phyloP scores from a whole-genome alignment of 371 early-diverging fungal genomes.

The Dichotomocladium elegans region DNA sequence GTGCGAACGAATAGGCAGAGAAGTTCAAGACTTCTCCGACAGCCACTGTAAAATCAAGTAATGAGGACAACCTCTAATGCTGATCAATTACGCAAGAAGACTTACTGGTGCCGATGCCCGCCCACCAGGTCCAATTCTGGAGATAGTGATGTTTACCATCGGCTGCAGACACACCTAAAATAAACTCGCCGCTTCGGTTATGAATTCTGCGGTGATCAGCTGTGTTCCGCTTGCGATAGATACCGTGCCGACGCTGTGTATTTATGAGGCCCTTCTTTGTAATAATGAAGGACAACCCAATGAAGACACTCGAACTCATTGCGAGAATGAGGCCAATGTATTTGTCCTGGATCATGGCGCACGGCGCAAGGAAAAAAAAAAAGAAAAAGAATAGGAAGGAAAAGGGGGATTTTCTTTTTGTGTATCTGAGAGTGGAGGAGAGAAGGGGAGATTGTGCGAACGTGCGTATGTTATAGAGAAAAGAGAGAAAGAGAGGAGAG shows the following conservation, averaged over 20 bases:
- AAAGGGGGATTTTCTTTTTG: too few species aligned
- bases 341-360: constrained; percentile 71
- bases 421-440: too few species aligned
- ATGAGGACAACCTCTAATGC: too few species aligned
- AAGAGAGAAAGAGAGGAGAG: too few species aligned
- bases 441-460: too few species aligned
- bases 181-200: not conserved
- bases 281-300: constrained; percentile 81
- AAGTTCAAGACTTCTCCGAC: constrained; percentile 90
- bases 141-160: constrained; percentile 72
- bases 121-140: constrained; percentile 86
- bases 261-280: constrained; percentile 74
- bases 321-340: constrained; percentile 85
- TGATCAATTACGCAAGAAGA: too few species aligned
- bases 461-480: too few species aligned
- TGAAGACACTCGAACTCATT: constrained; percentile 73
- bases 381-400: too few species aligned
- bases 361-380: too few species aligned
- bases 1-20: constrained; percentile 90
- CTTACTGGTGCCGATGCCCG: constrained; percentile 80
- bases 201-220: not conserved
- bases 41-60: constrained; percentile 55
- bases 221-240: not conserved
- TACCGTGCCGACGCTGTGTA: constrained; percentile 13
- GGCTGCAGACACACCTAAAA: constrained; percentile 55